A percentile compares a stretch with the other conserved stretches of the same genome.
These are phyloP conservation scores for Remersonia thermophila DNA, from an alignment of 2,329 filamentous ascomycete genomes.

Conservation along the genomic window DNA sequence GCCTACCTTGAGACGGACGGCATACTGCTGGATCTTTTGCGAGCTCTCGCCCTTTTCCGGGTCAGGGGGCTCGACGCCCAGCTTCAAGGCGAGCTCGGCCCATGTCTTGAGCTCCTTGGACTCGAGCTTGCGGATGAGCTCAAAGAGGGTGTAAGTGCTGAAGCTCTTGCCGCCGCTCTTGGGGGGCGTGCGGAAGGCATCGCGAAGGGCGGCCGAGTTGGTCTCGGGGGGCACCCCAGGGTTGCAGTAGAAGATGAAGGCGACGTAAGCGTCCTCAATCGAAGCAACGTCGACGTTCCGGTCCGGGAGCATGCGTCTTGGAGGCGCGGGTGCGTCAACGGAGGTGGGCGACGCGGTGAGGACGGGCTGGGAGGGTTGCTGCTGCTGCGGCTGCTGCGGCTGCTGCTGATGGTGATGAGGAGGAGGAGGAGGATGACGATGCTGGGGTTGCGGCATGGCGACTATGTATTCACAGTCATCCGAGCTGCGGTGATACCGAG, in stretches of 20 bases:
- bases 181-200: conserved; percentile 66
- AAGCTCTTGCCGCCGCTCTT: conserved; percentile 83
- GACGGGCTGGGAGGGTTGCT: conserved; percentile 2
- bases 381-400: too few species aligned
- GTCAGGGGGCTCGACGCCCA: conserved; percentile 81
- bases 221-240: conserved; percentile 59
- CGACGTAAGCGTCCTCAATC: conserved; percentile 71
- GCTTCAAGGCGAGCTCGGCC: conserved; percentile 72
- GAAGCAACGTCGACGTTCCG: conserved; percentile 54
- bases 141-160: conserved; percentile 62
- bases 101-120: conserved; percentile 81
- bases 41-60: conserved; percentile 73
- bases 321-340: too few species aligned
- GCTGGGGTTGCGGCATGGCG: conserved; percentile 10
- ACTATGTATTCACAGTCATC: conserved; percentile 6
- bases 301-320: conserved; percentile 41
- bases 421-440: neutral
- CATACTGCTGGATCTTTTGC: conserved; percentile 92
- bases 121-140: conserved; percentile 68
- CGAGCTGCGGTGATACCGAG: conserved; percentile 1
- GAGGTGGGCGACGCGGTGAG: conserved; percentile 2
- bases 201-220: conserved; percentile 59
- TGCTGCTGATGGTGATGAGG: conserved; percentile 9
- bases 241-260: conserved; percentile 85
- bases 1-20: conserved; percentile 71